These are phyloP conservation scores for Daldinia caldariorum DNA, from an alignment of 495 filamentous ascomycete species.

Conservation along the genomic window DNA sequence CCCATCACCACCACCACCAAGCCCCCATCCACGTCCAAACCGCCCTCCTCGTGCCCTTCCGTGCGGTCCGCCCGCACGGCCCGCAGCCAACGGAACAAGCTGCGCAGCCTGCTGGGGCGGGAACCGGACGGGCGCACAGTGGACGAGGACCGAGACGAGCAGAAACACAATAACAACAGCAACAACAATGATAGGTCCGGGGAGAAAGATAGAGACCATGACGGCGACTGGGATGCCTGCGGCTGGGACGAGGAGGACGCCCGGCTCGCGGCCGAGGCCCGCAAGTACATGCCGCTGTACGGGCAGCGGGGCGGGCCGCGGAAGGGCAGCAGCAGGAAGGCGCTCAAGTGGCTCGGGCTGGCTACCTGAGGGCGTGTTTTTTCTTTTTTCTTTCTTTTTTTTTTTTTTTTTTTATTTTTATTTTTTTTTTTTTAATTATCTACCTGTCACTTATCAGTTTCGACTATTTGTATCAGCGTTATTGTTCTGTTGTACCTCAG, in stretches of 20 bases:
- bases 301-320: slow-evolving; percentile 27
- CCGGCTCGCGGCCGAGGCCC: slow-evolving; percentile 44
- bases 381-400: too few species aligned
- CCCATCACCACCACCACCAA: too few species aligned
- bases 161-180: too few species aligned
- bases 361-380: slow-evolving; percentile 23
- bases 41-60: background rate
- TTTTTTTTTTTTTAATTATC: too few species aligned
- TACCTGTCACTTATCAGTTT: too few species aligned
- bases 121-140: too few species aligned
- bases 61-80: slow-evolving; percentile 16
- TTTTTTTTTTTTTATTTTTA: background rate
- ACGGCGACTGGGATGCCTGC: background rate
- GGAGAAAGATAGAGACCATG: too few species aligned
- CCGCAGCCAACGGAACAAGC: slow-evolving; percentile 38
- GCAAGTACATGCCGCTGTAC: slow-evolving; percentile 52
- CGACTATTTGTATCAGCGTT: too few species aligned
- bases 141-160: too few species aligned
- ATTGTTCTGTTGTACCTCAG: too few species aligned
- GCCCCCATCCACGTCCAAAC: too few species aligned
- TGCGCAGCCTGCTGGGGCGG: slow-evolving; percentile 25
- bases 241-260: slow-evolving; percentile 17
- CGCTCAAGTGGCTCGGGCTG: slow-evolving; percentile 52
- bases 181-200: too few species aligned
- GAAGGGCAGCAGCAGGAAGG: slow-evolving; percentile 49